Evolutionary conservation across 1,139 yeast species (phyloP).

Genomic region (Kurtzmaniella quercitrusa): DNA sequence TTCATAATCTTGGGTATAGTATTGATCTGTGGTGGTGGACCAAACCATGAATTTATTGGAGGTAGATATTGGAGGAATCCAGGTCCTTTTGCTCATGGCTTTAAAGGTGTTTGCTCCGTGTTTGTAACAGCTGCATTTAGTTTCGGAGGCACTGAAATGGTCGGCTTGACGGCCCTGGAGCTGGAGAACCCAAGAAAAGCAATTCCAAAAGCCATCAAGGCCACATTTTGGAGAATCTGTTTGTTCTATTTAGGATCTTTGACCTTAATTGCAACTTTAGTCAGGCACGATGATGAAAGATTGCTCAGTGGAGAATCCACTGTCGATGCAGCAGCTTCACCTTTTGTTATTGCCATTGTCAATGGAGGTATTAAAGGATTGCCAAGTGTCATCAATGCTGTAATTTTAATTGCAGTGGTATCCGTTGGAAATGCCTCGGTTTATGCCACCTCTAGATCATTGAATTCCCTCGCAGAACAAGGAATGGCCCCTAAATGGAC

Average conservation of each 20-base stretch:
- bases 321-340: constrained; percentile 46
- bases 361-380: constrained; percentile 48
- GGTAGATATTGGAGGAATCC: constrained; percentile 38
- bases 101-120: constrained; percentile 38
- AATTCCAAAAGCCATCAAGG: constrained; percentile 40
- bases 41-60: constrained; percentile 34
- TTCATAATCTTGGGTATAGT: constrained; percentile 40
- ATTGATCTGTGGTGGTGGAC: constrained; percentile 40
- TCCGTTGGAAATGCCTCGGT: constrained; percentile 45
- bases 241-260: constrained; percentile 38
- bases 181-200: constrained; percentile 35
- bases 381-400: constrained; percentile 44
- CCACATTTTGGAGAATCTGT: constrained; percentile 44
- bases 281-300: constrained; percentile 28
- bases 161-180: constrained; percentile 41
- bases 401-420: constrained; percentile 37
- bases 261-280: constrained; percentile 35
- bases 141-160: constrained; percentile 41
- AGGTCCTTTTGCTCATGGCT: constrained; percentile 41
- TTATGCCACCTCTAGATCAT: constrained; percentile 42
- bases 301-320: constrained; percentile 19
- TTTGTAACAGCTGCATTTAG: constrained; percentile 43
- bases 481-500: constrained; percentile 40
- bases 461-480: constrained; percentile 38
- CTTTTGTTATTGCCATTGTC: constrained; percentile 50